These are phyloP conservation scores for Citeromyces matritensis DNA, from an alignment of 805 yeast genomes.

Conservation along the genomic window DNA sequence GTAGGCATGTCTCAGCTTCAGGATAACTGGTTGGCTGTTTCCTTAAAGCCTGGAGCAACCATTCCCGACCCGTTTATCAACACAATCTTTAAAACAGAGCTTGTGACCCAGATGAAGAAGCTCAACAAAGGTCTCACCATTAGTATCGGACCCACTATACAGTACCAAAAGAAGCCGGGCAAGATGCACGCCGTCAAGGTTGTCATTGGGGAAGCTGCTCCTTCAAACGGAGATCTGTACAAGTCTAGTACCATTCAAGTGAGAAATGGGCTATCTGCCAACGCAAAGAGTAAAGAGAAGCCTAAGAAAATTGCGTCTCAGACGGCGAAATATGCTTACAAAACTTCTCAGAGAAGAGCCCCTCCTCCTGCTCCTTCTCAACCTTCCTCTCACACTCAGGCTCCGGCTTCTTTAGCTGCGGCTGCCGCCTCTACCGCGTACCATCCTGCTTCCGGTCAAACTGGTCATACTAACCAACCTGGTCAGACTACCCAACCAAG, in stretches of 20 bases:
- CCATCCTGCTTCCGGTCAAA: conserved; percentile 1
- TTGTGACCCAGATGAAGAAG: conserved; percentile 58
- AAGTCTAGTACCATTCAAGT: conserved; percentile 83
- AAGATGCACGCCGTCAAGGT: conserved; percentile 61
- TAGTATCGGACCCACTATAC: conserved; percentile 54
- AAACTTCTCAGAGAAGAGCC: conserved; percentile 2
- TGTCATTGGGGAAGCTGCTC: conserved; percentile 46
- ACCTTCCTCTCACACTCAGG: conserved; percentile 12
- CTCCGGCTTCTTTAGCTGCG: conserved; percentile 10
- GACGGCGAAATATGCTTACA: conserved; percentile 1
- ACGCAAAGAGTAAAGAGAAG: conserved; percentile 52
- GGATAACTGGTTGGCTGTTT: conserved; percentile 86
- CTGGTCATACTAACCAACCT: neutral
- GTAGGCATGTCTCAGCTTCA: conserved; percentile 62
- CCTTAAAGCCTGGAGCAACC: conserved; percentile 27
- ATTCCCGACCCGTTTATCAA: conserved; percentile 73
- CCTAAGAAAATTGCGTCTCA: conserved; percentile 36
- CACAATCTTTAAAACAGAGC: conserved; percentile 79
- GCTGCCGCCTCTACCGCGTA: conserved; percentile 8
- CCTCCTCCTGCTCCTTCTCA: conserved; percentile 11
- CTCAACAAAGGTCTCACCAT: conserved; percentile 43
- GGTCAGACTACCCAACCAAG: neutral
- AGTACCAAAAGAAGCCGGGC: conserved; percentile 86
- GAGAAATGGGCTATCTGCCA: conserved; percentile 63
- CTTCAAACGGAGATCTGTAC: conserved; percentile 55